Evolutionary conservation across 768 basidiomycete species (phyloP), one percentile per base, ranked within the genome.

Genomic region (Tylopilus balloui): DNA sequence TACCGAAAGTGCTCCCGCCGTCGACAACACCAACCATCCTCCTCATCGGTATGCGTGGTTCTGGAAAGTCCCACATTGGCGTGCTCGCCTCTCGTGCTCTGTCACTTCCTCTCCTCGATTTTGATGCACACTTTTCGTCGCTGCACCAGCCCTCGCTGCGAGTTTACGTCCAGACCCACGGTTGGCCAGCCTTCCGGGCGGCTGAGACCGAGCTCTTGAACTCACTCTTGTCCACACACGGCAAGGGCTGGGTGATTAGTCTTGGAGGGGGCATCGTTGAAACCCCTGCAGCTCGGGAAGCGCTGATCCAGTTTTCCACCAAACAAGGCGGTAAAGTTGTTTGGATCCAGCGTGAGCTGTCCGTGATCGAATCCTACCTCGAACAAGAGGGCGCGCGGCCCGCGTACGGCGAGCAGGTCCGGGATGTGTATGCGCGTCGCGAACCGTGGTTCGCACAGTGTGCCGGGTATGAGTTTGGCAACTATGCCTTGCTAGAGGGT

Each of bases 241-340:
- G 76, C 35, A 70, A 76, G 5, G 71, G 74, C 0, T 83, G 92
- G 66, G 76, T 97, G 46, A 80, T 98, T 65, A 92, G 88, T 55
- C 81, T 96, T 17, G 95, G 96, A 3, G 96, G 96, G 4, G 95
- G 95, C 1, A 83, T 98, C 49, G 91, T 98, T 25, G 95, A 99
- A 69, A 88, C 83, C 0, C 76, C 83, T 1, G 77, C 73, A 35
- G 87, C 91, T 12, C 75, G 94, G 25, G 73, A 86, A 15, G 60
- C 89, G 4, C 73, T 99, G 51, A 77, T 83, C 65, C 68, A 74
- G 15, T 93, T 89, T 64, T 75, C 74, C 25, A 69, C 68, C 27
- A 73, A 64, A 6, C 52, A 57, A 17, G 72, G 72, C 23, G 88
- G 89, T 4, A 80, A 83, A 6, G 89, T 99, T 11, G 86, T 98